phyloP scores from a whole-genome alignment of 176 grass and related monocot genomes.

The Neostapfia colusana region DNA sequence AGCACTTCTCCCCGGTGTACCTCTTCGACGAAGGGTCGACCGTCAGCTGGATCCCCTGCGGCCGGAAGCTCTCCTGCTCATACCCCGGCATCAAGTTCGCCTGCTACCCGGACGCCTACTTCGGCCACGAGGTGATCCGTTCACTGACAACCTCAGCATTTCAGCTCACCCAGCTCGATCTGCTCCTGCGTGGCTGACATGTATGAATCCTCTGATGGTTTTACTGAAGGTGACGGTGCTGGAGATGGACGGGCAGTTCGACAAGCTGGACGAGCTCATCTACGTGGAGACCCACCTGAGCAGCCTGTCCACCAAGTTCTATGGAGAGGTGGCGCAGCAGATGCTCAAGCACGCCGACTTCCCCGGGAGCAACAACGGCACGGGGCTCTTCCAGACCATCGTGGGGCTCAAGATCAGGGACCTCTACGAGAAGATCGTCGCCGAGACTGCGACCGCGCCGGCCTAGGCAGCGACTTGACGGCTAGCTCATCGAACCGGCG shows the following conservation, averaged over 20 bases:
- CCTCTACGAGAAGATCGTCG: slow-evolving; percentile 49
- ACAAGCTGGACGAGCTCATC: slow-evolving; percentile 81
- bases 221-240: slow-evolving; percentile 68
- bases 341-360: slow-evolving; percentile 58
- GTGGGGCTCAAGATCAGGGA: slow-evolving; percentile 65
- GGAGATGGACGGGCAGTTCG: slow-evolving; percentile 94
- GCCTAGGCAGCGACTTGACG: slow-evolving; percentile 27
- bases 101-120: slow-evolving; percentile 78
- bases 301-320: slow-evolving; percentile 91
- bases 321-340: slow-evolving; percentile 77
- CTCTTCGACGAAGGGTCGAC: slow-evolving; percentile 89
- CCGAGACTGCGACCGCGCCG: background rate
- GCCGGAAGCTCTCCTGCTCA: slow-evolving; percentile 87
- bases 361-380: slow-evolving; percentile 68
- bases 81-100: slow-evolving; percentile 87
- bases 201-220: background rate
- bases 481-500: background rate
- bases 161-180: background rate
- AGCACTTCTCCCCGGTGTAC: slow-evolving; percentile 76
- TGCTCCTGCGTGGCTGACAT: background rate
- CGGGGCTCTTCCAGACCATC: slow-evolving; percentile 67
- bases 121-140: slow-evolving; percentile 65
- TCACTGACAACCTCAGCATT: background rate
- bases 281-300: slow-evolving; percentile 90
- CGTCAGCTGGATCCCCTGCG: slow-evolving; percentile 81